Evolutionary conservation across 495 filamentous ascomycete genomes (phyloP).

Genomic region (Hyaloscypha bicolor): DNA sequence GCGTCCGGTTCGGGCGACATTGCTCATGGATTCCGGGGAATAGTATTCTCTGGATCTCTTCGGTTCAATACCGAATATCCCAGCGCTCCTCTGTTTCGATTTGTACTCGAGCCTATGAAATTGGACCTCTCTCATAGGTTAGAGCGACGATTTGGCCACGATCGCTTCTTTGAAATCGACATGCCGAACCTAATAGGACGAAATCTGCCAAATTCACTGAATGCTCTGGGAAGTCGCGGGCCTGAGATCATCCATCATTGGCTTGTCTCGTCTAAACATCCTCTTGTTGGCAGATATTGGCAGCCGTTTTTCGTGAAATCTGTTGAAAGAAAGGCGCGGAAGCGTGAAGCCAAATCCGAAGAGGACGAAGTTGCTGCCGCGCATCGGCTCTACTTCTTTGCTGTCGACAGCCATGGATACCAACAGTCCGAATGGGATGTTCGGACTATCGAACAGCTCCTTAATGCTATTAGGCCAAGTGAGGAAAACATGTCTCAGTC

Average conservation of each 20-base stretch:
- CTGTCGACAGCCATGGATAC: slow-evolving; percentile 42
- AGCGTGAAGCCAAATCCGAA: slow-evolving; percentile 18
- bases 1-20: slow-evolving; percentile 11
- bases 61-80: background rate
- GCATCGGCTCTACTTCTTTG: slow-evolving; percentile 56
- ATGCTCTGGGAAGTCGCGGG: slow-evolving; percentile 1
- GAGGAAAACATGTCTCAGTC: slow-evolving; percentile 43
- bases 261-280: slow-evolving; percentile 25
- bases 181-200: slow-evolving; percentile 25
- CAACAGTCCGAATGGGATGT: slow-evolving; percentile 23
- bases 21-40: slow-evolving; percentile 1
- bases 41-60: slow-evolving; percentile 24
- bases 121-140: slow-evolving; percentile 28
- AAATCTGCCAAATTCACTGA: slow-evolving; percentile 18
- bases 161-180: slow-evolving; percentile 30
- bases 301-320: slow-evolving; percentile 28
- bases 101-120: slow-evolving; percentile 26
- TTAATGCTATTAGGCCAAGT: slow-evolving; percentile 54
- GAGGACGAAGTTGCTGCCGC: slow-evolving; percentile 20
- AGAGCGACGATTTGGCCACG: slow-evolving; percentile 25
- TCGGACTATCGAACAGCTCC: slow-evolving; percentile 37
- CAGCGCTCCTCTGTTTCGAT: slow-evolving; percentile 12
- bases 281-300: slow-evolving; percentile 22
- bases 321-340: slow-evolving; percentile 20
- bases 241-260: slow-evolving; percentile 21